Conservation (phyloP, 768 basidiomycete genomes). For the Strobilomyces confusus region DNA sequence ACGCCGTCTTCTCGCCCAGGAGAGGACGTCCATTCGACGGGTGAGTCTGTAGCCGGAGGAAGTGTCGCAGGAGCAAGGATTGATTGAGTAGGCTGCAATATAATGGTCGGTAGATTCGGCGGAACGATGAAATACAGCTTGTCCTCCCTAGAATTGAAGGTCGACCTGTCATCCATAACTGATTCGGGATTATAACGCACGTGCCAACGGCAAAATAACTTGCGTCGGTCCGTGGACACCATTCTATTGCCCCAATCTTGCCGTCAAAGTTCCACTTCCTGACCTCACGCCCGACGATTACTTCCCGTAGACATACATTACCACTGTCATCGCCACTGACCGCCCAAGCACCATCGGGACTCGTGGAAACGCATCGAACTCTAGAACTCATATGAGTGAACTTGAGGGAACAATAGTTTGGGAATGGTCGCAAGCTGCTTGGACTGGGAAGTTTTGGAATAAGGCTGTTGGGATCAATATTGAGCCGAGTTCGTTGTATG, state of each 20-base stretch:
- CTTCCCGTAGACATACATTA: slow-evolving; percentile 85
- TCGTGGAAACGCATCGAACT: slow-evolving; percentile 71
- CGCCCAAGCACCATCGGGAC: slow-evolving; percentile 89
- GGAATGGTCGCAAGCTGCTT: slow-evolving; percentile 89
- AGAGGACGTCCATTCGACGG: slow-evolving; percentile 66
- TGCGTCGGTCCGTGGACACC: slow-evolving; percentile 88
- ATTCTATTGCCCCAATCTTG: slow-evolving; percentile 82
- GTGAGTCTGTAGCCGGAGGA: slow-evolving; percentile 57
- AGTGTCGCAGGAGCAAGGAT: slow-evolving; percentile 61
- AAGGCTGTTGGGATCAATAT: slow-evolving; percentile 86
- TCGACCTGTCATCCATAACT: slow-evolving; percentile 7
- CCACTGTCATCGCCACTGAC: slow-evolving; percentile 91
- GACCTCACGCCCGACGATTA: slow-evolving; percentile 82
- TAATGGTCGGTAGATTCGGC: slow-evolving; percentile 62
- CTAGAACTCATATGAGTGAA: slow-evolving; percentile 66
- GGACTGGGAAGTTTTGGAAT: slow-evolving; percentile 95
- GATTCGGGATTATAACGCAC: slow-evolving; percentile 45
- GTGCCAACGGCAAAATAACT: slow-evolving; percentile 74
- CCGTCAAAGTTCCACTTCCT: slow-evolving; percentile 80
- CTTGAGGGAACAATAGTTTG: slow-evolving; percentile 72
- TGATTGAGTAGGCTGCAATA: slow-evolving; percentile 56
- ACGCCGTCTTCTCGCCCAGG: slow-evolving; percentile 47
- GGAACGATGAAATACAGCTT: slow-evolving; percentile 76
- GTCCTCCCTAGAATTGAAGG: slow-evolving; percentile 58
- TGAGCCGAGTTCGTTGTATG: slow-evolving; percentile 80